Base-by-base conservation (phyloP, 148 eudicot genomes). In the Bassia scoparia region DNA sequence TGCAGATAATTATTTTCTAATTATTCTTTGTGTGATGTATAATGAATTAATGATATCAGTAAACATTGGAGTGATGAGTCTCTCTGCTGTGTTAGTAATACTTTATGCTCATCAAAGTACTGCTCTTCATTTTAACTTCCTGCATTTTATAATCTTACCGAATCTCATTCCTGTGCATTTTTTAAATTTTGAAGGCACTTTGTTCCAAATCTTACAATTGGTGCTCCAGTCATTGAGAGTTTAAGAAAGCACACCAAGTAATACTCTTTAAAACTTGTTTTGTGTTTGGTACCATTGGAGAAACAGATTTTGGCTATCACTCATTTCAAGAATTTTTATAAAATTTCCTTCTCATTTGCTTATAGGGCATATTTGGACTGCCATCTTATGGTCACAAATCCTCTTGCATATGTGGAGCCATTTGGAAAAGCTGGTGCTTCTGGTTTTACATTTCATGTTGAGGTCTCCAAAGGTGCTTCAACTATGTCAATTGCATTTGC, bases 321-420 rank as follows among this genome's bases (percentile, higher is more conserved):
- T 17, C 12, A 15, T 21, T 41, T 60, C 55, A 18, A 56, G 17
- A 24, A 56, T 20, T 20, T 27, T 35, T 48, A 53, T 23, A 9
- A 68, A 44, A 48, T 3, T 68, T 20, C 44, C 15, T 70, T 63
- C 38, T 68, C 21, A 50, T 31, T 60, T 33, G 62, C 53, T 55
- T 84, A 30, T 80, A 96, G 99, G 80, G 96, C 97, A 30, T 96
- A 96, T 80, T 76, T 96, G 81, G 99, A 96, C 82, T 96, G 99
- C 72, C 99, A 96, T 83, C 92, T 96, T 71, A 96, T 96, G 99
- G 99, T 96, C 56, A 96, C 99, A 29, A 87, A 96, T 83, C 99
- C 99, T 50, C 68, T 92, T 75, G 90, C 83, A 80, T 92, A 92
- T 78, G 99, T 92, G 48, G 97, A 96, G 72, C 87, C 92, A 68